Conservation (phyloP, 805 yeast species). For the Brettanomyces bruxellensis region DNA sequence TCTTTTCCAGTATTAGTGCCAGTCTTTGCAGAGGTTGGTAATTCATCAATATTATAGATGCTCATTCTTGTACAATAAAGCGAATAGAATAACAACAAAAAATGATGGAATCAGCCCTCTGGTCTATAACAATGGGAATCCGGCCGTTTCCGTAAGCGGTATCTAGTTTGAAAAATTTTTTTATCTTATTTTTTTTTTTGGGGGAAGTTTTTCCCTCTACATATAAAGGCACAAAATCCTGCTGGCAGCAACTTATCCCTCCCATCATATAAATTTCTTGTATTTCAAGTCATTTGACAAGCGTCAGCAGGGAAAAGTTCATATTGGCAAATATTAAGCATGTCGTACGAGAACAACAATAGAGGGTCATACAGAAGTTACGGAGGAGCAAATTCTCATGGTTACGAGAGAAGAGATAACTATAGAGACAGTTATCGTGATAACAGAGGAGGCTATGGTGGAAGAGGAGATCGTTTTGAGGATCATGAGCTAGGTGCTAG, state of each 20-base stretch:
- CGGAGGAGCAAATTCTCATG: neutral
- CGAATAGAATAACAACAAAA: too few relatives aligned
- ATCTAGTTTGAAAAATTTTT: neutral
- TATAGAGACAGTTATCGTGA: slow-evolving; percentile 14
- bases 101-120: too few relatives aligned
- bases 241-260: slow-evolving; percentile 1
- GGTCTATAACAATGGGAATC: neutral
- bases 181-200: neutral
- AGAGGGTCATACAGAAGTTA: slow-evolving; percentile 22
- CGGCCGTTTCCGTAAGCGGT: neutral
- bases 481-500: slow-evolving; percentile 43
- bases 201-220: neutral
- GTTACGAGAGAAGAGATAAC: neutral
- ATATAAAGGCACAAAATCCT: neutral
- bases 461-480: slow-evolving; percentile 30
- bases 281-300: neutral
- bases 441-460: slow-evolving; percentile 29
- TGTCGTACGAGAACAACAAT: slow-evolving; percentile 35
- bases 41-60: too few relatives aligned
- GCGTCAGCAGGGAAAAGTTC: too few relatives aligned
- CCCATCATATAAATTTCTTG: neutral
- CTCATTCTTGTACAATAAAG: too few relatives aligned
- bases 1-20: too few relatives aligned
- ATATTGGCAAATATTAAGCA: slow-evolving; percentile 8
- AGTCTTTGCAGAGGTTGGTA: too few relatives aligned